Conservation (phyloP, 768 basidiomycete genomes). For the Phanerochaete sordida region DNA sequence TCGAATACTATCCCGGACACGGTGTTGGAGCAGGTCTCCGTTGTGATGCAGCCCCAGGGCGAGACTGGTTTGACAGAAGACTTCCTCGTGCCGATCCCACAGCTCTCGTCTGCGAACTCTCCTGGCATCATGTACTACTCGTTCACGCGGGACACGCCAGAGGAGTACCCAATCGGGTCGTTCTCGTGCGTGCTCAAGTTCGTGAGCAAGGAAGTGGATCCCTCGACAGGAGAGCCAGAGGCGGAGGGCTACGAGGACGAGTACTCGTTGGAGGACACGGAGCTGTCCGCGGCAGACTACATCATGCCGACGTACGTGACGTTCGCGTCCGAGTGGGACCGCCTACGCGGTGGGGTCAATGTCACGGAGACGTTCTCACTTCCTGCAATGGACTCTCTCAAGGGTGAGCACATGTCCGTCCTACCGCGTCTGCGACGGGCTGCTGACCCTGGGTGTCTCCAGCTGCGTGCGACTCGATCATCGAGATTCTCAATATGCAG, state of each 20-base stretch:
- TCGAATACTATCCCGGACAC: constrained; percentile 96
- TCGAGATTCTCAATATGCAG: constrained; percentile 97
- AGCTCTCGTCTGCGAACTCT: constrained; percentile 64
- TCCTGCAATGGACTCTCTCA: constrained; percentile 88
- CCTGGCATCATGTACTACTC: constrained; percentile 92
- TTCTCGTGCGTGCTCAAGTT: constrained; percentile 94
- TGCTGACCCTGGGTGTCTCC: constrained; percentile 17
- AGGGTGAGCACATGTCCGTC: constrained; percentile 54
- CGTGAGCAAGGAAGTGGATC: constrained; percentile 96
- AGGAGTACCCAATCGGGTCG: constrained; percentile 74
- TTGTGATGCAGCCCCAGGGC: constrained; percentile 82
- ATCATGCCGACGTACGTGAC: constrained; percentile 93
- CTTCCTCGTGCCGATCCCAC: constrained; percentile 85
- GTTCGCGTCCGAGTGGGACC: constrained; percentile 95
- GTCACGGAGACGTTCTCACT: constrained; percentile 93
- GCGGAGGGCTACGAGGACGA: constrained; percentile 99
- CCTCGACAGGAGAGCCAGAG: constrained; percentile 91
- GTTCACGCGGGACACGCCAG: constrained; percentile 80
- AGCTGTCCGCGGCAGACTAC: constrained; percentile 91
- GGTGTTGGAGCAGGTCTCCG: constrained; percentile 89
- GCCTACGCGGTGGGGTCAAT: constrained; percentile 70
- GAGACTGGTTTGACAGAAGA: constrained; percentile 83
- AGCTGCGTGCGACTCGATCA: constrained; percentile 96
- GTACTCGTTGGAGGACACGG: constrained; percentile 95
- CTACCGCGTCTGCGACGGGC: constrained; percentile 5